Percentiles rank a stretch among this genome's conserved stretches.
Conservation (phyloP, 2,329 filamentous ascomycete genomes). For the Penicillium sp. region DNA sequence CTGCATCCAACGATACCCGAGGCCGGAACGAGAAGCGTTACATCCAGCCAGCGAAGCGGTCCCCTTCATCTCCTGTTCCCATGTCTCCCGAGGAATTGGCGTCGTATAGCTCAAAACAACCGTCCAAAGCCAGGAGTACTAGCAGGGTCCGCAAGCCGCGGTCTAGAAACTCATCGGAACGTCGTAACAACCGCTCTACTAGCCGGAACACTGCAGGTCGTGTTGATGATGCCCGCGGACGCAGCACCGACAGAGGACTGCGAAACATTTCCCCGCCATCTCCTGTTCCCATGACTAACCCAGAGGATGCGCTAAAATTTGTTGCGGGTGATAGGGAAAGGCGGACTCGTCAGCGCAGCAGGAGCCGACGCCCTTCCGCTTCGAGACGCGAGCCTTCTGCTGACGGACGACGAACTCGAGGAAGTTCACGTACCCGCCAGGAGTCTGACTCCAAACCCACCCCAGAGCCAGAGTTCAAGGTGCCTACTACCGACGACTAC, state of each 20-base stretch:
- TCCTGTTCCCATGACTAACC: conserved; percentile 73
- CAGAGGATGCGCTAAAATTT: conserved; percentile 63
- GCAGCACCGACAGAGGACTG: conserved; percentile 66
- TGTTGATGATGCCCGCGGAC: conserved; percentile 55
- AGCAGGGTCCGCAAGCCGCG: conserved; percentile 60
- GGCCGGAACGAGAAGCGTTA: conserved; percentile 69
- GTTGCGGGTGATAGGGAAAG: conserved; percentile 52
- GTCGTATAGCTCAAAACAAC: conserved; percentile 47
- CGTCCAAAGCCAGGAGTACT: conserved; percentile 38
- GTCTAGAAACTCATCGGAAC: conserved; percentile 36
- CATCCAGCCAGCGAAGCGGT: conserved; percentile 78
- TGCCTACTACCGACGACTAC: conserved; percentile 19
- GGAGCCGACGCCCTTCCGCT: conserved; percentile 52
- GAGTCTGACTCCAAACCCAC: conserved; percentile 29
- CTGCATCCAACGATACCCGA: conserved; percentile 68
- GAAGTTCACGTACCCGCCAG: conserved; percentile 43
- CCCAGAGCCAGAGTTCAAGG: conserved; percentile 17
- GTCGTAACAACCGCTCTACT: conserved; percentile 44
- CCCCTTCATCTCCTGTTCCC: conserved; percentile 87
- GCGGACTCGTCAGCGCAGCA: conserved; percentile 57
- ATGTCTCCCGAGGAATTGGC: conserved; percentile 88
- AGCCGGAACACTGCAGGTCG: conserved; percentile 49
- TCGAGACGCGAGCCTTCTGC: conserved; percentile 52
- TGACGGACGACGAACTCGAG: conserved; percentile 46
- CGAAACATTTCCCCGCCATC: conserved; percentile 75